These are phyloP conservation scores for Phanerodontia chrysosporium DNA, from an alignment of 768 basidiomycete genomes.

Conservation along the genomic window DNA sequence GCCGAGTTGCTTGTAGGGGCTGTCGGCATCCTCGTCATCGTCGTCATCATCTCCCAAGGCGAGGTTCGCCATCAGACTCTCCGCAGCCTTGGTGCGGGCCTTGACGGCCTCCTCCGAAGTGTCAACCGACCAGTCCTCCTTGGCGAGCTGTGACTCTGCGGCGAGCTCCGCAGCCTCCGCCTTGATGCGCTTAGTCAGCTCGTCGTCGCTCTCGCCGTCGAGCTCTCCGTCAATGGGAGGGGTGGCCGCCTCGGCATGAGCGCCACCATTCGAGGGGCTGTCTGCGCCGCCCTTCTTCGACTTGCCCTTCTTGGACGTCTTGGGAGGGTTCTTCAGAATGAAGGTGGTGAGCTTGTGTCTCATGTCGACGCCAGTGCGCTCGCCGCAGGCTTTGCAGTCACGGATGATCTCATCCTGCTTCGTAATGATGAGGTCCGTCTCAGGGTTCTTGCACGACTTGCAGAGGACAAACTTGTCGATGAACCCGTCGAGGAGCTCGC, in stretches of 20 bases:
- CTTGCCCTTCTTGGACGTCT: slow-evolving; percentile 71
- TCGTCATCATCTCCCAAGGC: slow-evolving; percentile 70
- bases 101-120: slow-evolving; percentile 87
- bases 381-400: slow-evolving; percentile 98
- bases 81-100: slow-evolving; percentile 71
- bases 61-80: slow-evolving; percentile 49
- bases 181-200: slow-evolving; percentile 86
- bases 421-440: slow-evolving; percentile 91
- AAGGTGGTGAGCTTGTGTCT: slow-evolving; percentile 94
- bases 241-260: slow-evolving; percentile 34
- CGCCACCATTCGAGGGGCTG: slow-evolving; percentile 40
- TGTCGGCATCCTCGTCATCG: slow-evolving; percentile 82
- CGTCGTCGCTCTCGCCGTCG: slow-evolving; percentile 73
- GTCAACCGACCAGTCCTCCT: slow-evolving; percentile 90
- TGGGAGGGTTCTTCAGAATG: slow-evolving; percentile 96
- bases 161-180: slow-evolving; percentile 81
- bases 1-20: slow-evolving; percentile 81
- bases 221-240: slow-evolving; percentile 39
- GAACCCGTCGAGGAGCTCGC: slow-evolving; percentile 93
- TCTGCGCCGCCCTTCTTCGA: slow-evolving; percentile 45
- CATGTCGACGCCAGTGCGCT: slow-evolving; percentile 90
- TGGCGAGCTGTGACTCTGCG: slow-evolving; percentile 50
- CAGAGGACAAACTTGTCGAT: slow-evolving; percentile 99
- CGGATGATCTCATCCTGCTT: slow-evolving; percentile 87
- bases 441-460: slow-evolving; percentile 97